These are phyloP conservation scores for Boletus rubescentipes DNA, from an alignment of 768 basidiomycete genomes.

Conservation along the genomic window DNA sequence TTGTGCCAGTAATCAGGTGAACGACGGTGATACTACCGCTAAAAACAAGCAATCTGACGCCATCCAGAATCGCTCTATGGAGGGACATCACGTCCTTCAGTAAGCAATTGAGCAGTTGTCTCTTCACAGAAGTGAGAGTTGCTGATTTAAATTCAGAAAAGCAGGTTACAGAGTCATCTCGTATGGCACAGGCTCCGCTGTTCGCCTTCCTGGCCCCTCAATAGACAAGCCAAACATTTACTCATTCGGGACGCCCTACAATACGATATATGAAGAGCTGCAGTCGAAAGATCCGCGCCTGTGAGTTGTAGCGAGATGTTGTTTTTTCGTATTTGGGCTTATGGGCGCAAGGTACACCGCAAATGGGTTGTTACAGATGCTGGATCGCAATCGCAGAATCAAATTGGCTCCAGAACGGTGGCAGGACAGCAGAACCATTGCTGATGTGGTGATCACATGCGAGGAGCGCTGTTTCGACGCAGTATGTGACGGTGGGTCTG, in stretches of 20 bases:
- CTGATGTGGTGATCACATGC: slow-evolving; percentile 98
- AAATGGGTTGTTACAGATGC: slow-evolving; percentile 93
- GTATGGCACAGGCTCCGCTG: slow-evolving; percentile 94
- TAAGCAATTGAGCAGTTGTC: slow-evolving; percentile 50
- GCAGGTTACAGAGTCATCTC: slow-evolving; percentile 91
- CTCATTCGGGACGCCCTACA: slow-evolving; percentile 94
- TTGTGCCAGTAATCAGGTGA: slow-evolving; percentile 97
- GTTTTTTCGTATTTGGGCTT: slow-evolving; percentile 10
- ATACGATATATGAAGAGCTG: slow-evolving; percentile 91
- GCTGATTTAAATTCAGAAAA: slow-evolving; percentile 55
- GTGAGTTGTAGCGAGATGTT: slow-evolving; percentile 45
- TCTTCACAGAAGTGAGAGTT: background rate
- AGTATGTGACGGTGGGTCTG: slow-evolving; percentile 86
- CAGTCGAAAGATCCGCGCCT: slow-evolving; percentile 76
- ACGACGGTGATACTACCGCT: background rate
- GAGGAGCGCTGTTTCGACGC: slow-evolving; percentile 99
- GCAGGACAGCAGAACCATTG: slow-evolving; percentile 87
- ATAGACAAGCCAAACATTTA: slow-evolving; percentile 99
- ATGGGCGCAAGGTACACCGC: slow-evolving; percentile 70
- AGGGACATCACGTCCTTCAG: slow-evolving; percentile 90
- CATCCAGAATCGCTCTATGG: slow-evolving; percentile 93
- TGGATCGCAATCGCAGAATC: slow-evolving; percentile 90
- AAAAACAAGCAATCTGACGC: slow-evolving; percentile 13
- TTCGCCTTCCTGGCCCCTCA: slow-evolving; percentile 92
- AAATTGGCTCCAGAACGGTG: slow-evolving; percentile 95